Percentiles rank a stretch among this genome's conserved stretches.
These are phyloP conservation scores for Xylariaceae sp. DNA, from an alignment of 2,329 filamentous ascomycete genomes.

Conservation along the genomic window DNA sequence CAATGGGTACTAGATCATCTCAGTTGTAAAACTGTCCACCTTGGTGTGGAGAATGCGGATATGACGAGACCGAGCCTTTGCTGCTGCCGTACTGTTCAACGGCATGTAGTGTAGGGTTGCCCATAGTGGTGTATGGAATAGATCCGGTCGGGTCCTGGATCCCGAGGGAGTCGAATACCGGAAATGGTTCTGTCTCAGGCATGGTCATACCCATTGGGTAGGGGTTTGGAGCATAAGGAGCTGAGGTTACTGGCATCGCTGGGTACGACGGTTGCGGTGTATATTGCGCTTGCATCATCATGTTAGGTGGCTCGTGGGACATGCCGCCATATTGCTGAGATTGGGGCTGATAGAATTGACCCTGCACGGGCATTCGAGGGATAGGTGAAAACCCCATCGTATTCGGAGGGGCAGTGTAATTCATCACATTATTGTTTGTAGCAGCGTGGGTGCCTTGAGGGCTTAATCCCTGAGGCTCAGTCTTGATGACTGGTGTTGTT, in stretches of 20 bases:
- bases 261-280: slow-evolving; percentile 28
- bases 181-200: slow-evolving; percentile 36
- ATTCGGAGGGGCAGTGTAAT: slow-evolving; percentile 16
- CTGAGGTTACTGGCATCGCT: slow-evolving; percentile 28
- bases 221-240: slow-evolving; percentile 25
- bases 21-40: slow-evolving; percentile 35
- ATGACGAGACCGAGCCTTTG: slow-evolving; percentile 42
- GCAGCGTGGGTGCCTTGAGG: slow-evolving; percentile 19
- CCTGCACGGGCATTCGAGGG: slow-evolving; percentile 17
- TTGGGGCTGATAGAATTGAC: slow-evolving; percentile 24
- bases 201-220: slow-evolving; percentile 31
- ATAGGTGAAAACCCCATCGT: slow-evolving; percentile 19
- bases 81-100: slow-evolving; percentile 38
- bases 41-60: slow-evolving; percentile 40
- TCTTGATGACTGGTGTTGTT: slow-evolving; percentile 30
- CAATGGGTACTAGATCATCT: slow-evolving; percentile 4
- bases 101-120: slow-evolving; percentile 30
- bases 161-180: slow-evolving; percentile 37
- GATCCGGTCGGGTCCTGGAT: slow-evolving; percentile 33
- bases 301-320: slow-evolving; percentile 12
- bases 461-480: slow-evolving; percentile 27
- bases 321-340: slow-evolving; percentile 11
- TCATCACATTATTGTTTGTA: slow-evolving; percentile 16
- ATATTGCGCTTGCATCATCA: slow-evolving; percentile 27
- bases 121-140: slow-evolving; percentile 34